phyloP scores from a whole-genome alignment of 1,139 yeast species.

The Blastobotrys buckinghamii region DNA sequence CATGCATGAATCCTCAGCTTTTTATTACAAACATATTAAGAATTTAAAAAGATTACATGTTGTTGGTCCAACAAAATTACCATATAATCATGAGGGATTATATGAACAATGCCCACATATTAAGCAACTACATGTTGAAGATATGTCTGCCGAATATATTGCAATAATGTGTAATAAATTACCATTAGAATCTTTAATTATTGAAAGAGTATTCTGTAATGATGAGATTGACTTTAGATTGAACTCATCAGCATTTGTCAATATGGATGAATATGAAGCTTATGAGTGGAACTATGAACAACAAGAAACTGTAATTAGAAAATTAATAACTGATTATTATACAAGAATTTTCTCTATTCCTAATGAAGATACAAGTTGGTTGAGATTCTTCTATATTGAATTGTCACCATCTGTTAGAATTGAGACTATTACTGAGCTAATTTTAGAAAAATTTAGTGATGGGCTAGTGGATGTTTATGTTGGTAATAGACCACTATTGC shows the following conservation, averaged over 20 bases:
- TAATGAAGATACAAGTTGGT: background rate
- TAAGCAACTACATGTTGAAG: slow-evolving; percentile 7
- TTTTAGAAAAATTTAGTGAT: background rate
- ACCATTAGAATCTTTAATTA: slow-evolving; percentile 6
- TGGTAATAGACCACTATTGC: background rate
- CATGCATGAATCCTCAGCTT: background rate
- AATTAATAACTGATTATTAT: background rate
- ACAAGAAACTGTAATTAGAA: background rate
- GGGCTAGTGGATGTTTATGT: background rate
- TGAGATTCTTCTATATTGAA: slow-evolving; percentile 5
- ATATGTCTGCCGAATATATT: slow-evolving; percentile 5
- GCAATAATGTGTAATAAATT: slow-evolving; percentile 7
- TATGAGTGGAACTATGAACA: too few relatives aligned
- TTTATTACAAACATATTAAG: slow-evolving; percentile 4
- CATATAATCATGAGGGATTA: slow-evolving; percentile 1
- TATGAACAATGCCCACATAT: slow-evolving; percentile 1
- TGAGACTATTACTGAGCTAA: slow-evolving; percentile 1
- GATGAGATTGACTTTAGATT: background rate
- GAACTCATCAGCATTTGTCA: background rate
- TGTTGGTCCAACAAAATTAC: slow-evolving; percentile 3
- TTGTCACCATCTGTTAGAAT: slow-evolving; percentile 5
- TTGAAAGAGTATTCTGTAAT: slow-evolving; percentile 2
- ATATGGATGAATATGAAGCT: background rate
- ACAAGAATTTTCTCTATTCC: background rate
- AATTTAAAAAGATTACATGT: slow-evolving; percentile 6